These are phyloP conservation scores for Urochloa ruziziensis DNA, from an alignment of 176 grass and related monocot genomes.

Conservation along the genomic window DNA sequence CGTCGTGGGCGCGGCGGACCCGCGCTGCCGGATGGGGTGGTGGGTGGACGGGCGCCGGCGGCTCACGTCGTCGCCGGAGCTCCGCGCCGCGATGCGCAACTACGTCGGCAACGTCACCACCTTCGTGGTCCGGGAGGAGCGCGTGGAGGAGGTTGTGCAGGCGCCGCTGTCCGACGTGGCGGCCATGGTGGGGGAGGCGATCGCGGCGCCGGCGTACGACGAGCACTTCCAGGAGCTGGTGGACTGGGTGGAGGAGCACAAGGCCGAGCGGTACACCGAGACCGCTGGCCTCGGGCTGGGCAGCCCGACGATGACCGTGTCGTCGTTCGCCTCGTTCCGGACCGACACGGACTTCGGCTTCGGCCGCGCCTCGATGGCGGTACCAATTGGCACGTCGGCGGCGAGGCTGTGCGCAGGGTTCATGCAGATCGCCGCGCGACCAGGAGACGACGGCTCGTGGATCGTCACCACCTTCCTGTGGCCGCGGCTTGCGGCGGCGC, in stretches of 20 bases:
- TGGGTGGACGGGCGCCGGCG: slow-evolving; percentile 33
- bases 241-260: slow-evolving; percentile 55
- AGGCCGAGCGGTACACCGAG: slow-evolving; percentile 15
- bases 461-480: not conserved
- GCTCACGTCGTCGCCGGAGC: not conserved
- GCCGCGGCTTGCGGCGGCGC: not conserved
- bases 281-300: slow-evolving; percentile 20
- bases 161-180: slow-evolving; percentile 2
- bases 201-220: not conserved
- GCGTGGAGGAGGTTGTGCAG: slow-evolving; percentile 27
- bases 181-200: slow-evolving; percentile 29
- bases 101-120: slow-evolving; percentile 46
- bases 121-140: slow-evolving; percentile 25
- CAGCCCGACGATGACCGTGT: not conserved
- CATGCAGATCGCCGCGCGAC: not conserved
- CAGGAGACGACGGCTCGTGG: not conserved
- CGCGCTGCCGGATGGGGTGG: slow-evolving; percentile 35
- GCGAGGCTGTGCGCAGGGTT: not conserved
- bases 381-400: not conserved
- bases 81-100: not conserved
- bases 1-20: not conserved
- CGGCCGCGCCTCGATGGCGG: not conserved
- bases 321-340: not conserved
- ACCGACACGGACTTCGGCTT: slow-evolving; percentile 1
- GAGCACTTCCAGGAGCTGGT: slow-evolving; percentile 50